Evolutionary conservation across 2,329 filamentous ascomycete genomes (phyloP).

Genomic region (Neoascochyta sp.): DNA sequence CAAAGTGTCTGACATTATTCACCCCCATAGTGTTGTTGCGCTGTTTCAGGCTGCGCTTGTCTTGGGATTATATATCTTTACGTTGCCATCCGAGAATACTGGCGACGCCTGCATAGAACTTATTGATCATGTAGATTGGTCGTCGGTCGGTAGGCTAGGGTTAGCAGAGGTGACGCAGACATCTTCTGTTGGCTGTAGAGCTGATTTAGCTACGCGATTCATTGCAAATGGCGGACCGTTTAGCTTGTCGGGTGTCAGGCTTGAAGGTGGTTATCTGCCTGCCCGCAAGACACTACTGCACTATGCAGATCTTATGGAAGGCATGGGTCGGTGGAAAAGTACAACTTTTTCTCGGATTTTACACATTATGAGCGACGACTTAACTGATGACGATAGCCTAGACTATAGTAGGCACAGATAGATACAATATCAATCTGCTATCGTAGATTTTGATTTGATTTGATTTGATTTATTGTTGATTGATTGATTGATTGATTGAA

Average conservation of each 20-base stretch:
- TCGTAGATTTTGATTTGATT: too few species aligned
- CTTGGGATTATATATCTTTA: conserved; percentile 52
- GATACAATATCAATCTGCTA: too few species aligned
- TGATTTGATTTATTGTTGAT: too few species aligned
- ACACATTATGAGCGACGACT: conserved; percentile 54
- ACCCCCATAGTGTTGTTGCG: conserved; percentile 49
- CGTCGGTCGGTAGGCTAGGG: conserved; percentile 45
- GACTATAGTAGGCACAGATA: too few species aligned
- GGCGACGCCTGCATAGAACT: conserved; percentile 43
- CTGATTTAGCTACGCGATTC: conserved; percentile 41
- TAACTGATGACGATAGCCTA: conserved; percentile 41
- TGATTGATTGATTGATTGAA: too few species aligned
- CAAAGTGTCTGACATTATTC: conserved; percentile 51
- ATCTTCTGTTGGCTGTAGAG: conserved; percentile 21
- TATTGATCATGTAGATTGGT: conserved; percentile 51
- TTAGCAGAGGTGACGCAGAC: conserved; percentile 37
- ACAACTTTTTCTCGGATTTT: conserved; percentile 51
- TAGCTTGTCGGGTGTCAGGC: conserved; percentile 47
- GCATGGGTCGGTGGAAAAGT: conserved; percentile 51
- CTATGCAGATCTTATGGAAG: conserved; percentile 52
- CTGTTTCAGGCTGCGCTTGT: conserved; percentile 52
- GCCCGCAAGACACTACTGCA: conserved; percentile 51
- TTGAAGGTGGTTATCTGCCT: conserved; percentile 50
- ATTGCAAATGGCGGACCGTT: conserved; percentile 50
- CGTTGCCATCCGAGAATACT: conserved; percentile 33